A percentile compares a stretch with the other conserved stretches of the same genome.
Evolutionary conservation across 1,284 basidiomycete genomes (phyloP).

Genomic region (Cryptococcus sp.): DNA sequence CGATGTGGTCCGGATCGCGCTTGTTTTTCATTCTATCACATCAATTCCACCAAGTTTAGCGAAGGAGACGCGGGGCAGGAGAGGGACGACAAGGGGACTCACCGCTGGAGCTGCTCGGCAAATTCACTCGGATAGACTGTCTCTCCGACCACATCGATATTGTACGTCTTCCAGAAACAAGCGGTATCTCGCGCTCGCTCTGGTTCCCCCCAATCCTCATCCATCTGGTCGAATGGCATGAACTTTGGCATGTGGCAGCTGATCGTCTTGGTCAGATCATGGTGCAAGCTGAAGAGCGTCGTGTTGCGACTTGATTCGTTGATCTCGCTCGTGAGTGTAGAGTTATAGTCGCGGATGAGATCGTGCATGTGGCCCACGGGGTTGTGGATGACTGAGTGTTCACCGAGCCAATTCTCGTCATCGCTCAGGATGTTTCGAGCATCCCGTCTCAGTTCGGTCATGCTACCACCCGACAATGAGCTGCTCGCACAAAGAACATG

Average conservation of each 20-base stretch:
- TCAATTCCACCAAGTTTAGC: not conserved
- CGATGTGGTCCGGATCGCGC: slow-evolving; percentile 3
- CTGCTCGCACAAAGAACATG: not conserved
- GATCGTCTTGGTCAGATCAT: not conserved
- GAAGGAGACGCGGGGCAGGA: too few species aligned
- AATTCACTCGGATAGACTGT: slow-evolving; percentile 1
- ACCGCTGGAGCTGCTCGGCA: slow-evolving; percentile 3
- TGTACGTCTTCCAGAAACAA: too few species aligned
- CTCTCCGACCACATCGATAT: too few species aligned
- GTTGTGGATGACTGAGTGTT: slow-evolving; percentile 8
- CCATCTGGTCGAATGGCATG: slow-evolving; percentile 6
- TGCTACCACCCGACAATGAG: too few species aligned
- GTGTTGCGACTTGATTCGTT: not conserved
- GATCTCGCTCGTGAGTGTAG: not conserved
- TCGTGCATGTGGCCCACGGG: slow-evolving; percentile 17
- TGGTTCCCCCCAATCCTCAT: not conserved
- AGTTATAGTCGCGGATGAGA: slow-evolving; percentile 1
- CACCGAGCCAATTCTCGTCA: not conserved
- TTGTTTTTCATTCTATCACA: slow-evolving; percentile 4
- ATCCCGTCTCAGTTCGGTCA: too few species aligned
- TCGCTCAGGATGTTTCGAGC: too few species aligned
- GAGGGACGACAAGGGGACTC: not conserved
- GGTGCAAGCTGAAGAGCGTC: slow-evolving; percentile 3
- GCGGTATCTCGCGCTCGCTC: too few species aligned
- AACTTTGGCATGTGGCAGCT: slow-evolving; percentile 10